Evolutionary conservation across 345 rosid species (phyloP), one percentile per base, ranked within the genome.

Genomic region (Rhizophora apiculata): DNA sequence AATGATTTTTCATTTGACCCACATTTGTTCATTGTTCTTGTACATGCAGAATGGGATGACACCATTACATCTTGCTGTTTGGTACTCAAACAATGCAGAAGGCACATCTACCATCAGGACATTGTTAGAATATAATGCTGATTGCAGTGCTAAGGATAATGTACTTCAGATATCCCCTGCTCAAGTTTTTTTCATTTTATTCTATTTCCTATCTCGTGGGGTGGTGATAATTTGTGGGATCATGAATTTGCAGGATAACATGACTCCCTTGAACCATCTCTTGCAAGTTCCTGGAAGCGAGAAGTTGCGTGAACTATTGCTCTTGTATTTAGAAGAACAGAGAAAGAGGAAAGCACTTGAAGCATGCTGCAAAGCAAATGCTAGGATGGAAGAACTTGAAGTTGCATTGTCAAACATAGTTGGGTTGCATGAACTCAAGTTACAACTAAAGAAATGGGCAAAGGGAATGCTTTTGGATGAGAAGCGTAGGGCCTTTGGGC

Each of bases 381-480:
- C 90, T 52, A 92, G 89, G 82, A 92, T 96, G 99, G 93, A 86
- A 53, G 89, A 88, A 27, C 96, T 96, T 36, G 99, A 96, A 76
- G 83, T 76, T 11, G 99, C 87, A 67, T 66, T 96, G 66, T 81
- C 82, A 1, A 82, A 80, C 61, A 84, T 90, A n/a, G 92, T 96
- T 67, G 99, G 98, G 18, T 76, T 92, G 81, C 81, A 84, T 68
- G 96, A 89, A 61, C 86, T 96, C 64, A 96, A 90, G 88, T 68
- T 83, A 70, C 99, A 95, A 72, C 84, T 95, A 60, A 82, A 96
- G 68, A 95, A 89, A 84, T 92, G 98, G 99, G 98, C 94, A 0
- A 95, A 89, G 84, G 98, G 99, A 72, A 89, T 92, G 98, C 91
- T 95, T 80, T 83, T 95, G 83, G 99, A 95, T 85, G 99, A 95